A percentile compares a stretch with the other conserved stretches of the same genome.
Evolutionary conservation across 345 rosid genomes (phyloP).

Genomic region (Garcia nutans): DNA sequence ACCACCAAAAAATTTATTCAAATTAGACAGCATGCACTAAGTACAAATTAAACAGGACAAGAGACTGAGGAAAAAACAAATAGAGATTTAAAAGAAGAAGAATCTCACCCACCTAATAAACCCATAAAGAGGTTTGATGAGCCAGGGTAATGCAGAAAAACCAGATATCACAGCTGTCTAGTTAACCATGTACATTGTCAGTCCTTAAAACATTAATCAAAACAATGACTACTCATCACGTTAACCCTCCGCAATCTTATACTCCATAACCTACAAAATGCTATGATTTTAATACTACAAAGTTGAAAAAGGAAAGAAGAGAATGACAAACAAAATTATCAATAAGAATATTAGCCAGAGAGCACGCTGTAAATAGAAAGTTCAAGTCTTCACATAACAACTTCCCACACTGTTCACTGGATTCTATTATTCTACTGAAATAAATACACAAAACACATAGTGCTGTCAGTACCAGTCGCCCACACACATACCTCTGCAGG

Average conservation of each 20-base stretch:
- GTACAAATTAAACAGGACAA: neutral
- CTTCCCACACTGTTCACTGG: neutral
- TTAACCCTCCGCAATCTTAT: neutral
- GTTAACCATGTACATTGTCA: conserved; percentile 53
- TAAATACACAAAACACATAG: neutral
- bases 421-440: neutral
- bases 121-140: conserved; percentile 87
- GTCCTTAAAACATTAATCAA: conserved; percentile 26
- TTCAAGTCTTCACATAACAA: neutral
- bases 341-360: neutral
- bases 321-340: neutral
- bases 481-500: conserved; percentile 80
- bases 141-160: conserved; percentile 96
- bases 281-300: neutral
- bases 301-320: neutral
- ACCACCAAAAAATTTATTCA: conserved; percentile 14
- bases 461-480: neutral
- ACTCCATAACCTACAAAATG: neutral
- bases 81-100: neutral
- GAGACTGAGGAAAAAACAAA: neutral
- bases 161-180: conserved; percentile 98
- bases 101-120: conserved; percentile 67
- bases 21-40: conserved; percentile 15
- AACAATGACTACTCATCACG: neutral
- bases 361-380: neutral